These are phyloP conservation scores for Acrasis kona DNA, from an alignment of 78 protist species.

Conservation along the genomic window DNA sequence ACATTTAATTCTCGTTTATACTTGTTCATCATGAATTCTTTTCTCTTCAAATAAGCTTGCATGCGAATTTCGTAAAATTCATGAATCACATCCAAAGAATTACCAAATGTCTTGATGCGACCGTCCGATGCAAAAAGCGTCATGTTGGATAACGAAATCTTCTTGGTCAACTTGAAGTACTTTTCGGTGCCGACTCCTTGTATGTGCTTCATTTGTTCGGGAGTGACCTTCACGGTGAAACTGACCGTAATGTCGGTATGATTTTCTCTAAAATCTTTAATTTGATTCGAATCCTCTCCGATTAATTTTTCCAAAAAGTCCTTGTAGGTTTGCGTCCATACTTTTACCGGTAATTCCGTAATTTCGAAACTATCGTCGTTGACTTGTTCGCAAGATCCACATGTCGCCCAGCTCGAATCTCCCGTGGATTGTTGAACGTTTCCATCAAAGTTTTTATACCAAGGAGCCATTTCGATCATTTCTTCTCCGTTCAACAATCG, in stretches of 20 bases:
- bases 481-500: constrained; percentile 35
- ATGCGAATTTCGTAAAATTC: constrained; percentile 73
- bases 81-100: constrained; percentile 39
- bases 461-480: constrained; percentile 63
- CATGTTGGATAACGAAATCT: constrained; percentile 67
- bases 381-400: background rate
- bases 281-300: constrained; percentile 13
- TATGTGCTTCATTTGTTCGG: background rate
- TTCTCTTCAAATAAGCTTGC: constrained; percentile 63
- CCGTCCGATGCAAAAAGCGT: constrained; percentile 69
- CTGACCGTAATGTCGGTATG: constrained; percentile 75
- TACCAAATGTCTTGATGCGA: constrained; percentile 57
- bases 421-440: background rate
- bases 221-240: constrained; percentile 19
- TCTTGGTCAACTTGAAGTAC: background rate
- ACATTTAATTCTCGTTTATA: constrained; percentile 2
- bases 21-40: constrained; percentile 12
- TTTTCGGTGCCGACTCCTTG: background rate
- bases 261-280: constrained; percentile 64
- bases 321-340: constrained; percentile 60
- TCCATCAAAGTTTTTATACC: constrained; percentile 88
- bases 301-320: constrained; percentile 24
- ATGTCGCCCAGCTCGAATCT: background rate
- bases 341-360: constrained; percentile 34
- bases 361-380: background rate